phyloP scores from a whole-genome alignment of 2,329 filamentous ascomycete genomes.

The Alternaria alternata region DNA sequence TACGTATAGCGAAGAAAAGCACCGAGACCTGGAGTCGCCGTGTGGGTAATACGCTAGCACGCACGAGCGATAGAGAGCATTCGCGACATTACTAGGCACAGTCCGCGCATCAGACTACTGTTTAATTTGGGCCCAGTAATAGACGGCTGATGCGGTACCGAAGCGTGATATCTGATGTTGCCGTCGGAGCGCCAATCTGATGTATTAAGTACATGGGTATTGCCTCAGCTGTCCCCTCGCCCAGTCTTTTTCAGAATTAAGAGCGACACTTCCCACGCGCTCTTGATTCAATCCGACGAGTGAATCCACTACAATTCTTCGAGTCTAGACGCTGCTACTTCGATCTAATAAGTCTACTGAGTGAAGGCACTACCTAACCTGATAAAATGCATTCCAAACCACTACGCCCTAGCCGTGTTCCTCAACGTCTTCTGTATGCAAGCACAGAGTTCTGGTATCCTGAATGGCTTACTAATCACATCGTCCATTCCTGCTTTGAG shows the following conservation, averaged over 20 bases:
- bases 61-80: background rate
- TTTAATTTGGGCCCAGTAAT: accelerated
- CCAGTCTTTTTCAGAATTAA: background rate
- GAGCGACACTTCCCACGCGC: background rate
- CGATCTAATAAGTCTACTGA: background rate
- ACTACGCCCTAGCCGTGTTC: background rate
- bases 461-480: slow-evolving; percentile 80
- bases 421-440: slow-evolving; percentile 31
- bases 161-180: background rate
- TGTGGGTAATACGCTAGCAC: background rate
- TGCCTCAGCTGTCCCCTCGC: background rate
- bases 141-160: background rate
- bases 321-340: background rate
- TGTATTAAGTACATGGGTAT: background rate
- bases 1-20: background rate
- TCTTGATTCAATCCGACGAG: background rate
- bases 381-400: background rate
- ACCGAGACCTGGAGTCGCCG: background rate
- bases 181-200: background rate
- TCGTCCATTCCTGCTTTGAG: slow-evolving; percentile 46
- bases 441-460: slow-evolving; percentile 36
- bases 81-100: background rate
- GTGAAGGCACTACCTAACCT: background rate
- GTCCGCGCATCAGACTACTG: background rate
- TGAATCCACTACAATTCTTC: accelerated